Percentiles rank a stretch among this genome's conserved stretches.
Evolutionary conservation across 2,329 filamentous ascomycete species (phyloP).

Genomic region (Drechslerella stenobrocha): DNA sequence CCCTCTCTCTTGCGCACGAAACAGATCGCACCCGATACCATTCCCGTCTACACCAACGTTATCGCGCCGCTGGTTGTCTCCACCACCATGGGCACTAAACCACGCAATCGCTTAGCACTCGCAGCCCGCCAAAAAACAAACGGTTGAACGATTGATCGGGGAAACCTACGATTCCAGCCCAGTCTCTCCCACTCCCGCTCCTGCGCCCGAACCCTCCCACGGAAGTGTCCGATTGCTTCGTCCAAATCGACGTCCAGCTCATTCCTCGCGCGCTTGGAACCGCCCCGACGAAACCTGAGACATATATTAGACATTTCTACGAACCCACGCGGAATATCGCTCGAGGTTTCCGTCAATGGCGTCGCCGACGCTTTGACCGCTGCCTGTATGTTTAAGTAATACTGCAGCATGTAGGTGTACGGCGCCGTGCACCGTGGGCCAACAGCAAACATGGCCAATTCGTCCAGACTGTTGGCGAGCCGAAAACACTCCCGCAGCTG

Average conservation of each 20-base stretch:
- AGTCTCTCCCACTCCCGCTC: constrained; percentile 39
- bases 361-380: constrained; percentile 33
- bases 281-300: constrained; percentile 25
- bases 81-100: constrained; percentile 38
- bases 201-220: constrained; percentile 30
- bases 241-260: constrained; percentile 32
- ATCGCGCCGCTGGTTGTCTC: constrained; percentile 26
- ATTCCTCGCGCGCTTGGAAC: constrained; percentile 4
- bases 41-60: constrained; percentile 21
- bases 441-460: constrained; percentile 31
- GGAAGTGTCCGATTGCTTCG: constrained; percentile 29
- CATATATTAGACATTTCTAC: constrained; percentile 31
- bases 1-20: neutral
- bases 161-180: constrained; percentile 44
- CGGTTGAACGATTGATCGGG: neutral
- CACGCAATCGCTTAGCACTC: constrained; percentile 11
- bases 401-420: constrained; percentile 48
- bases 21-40: constrained; percentile 6
- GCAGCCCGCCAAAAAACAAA: constrained; percentile 5
- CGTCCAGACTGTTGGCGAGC: constrained; percentile 22
- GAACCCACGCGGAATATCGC: constrained; percentile 40
- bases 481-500: constrained; percentile 34
- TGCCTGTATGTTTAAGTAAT: constrained; percentile 41
- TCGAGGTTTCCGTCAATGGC: constrained; percentile 24
- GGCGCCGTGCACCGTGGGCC: constrained; percentile 45